Evolutionary conservation across 176 grass and related monocot genomes (phyloP).

Genomic region (Otatea glauca): DNA sequence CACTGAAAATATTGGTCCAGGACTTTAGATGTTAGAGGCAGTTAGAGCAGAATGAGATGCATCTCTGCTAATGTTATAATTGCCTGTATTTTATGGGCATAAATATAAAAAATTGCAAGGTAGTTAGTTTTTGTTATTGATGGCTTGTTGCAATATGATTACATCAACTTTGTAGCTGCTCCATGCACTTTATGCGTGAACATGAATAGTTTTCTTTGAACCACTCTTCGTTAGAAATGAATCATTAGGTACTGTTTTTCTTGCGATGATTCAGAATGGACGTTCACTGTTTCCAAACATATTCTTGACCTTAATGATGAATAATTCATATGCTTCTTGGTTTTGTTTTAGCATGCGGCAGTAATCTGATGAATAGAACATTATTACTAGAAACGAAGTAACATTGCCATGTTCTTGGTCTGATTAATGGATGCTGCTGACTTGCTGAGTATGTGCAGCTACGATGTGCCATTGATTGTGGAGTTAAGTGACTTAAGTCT

Average conservation of each 20-base stretch:
- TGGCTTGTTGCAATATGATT: background rate
- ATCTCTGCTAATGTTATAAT: background rate
- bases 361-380: background rate
- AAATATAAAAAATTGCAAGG: background rate
- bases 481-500: background rate
- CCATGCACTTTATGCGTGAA: background rate
- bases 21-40: background rate
- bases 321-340: background rate
- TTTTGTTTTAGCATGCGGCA: constrained; percentile 4
- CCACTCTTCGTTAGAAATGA: background rate
- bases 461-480: background rate
- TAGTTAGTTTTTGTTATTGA: background rate
- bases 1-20: background rate
- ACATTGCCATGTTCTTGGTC: constrained; percentile 11
- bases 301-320: constrained; percentile 11
- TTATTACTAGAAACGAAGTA: background rate
- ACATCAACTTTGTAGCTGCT: constrained; percentile 7
- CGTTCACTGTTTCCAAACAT: constrained; percentile 2
- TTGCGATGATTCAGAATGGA: constrained; percentile 7
- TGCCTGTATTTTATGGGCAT: background rate
- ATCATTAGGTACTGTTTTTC: background rate
- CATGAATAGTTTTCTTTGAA: background rate
- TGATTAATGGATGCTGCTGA: constrained; percentile 8
- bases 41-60: background rate
- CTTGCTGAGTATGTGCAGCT: constrained; percentile 10